These are phyloP conservation scores for Jatropha podagrica DNA, from an alignment of 441 rosid species.

Conservation along the genomic window DNA sequence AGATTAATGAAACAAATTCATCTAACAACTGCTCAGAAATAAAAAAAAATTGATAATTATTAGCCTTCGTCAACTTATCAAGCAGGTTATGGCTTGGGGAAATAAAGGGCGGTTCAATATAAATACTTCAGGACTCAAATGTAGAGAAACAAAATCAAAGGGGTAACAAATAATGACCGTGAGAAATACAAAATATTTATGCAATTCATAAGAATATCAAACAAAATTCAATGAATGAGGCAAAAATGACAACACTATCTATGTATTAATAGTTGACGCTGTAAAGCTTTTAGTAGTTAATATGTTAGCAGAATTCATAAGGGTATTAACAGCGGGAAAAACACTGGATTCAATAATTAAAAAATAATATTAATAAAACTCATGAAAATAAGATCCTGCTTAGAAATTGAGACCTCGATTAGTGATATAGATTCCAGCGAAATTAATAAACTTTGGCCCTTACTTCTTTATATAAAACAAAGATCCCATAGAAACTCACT, in stretches of 20 bases:
- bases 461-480: neutral
- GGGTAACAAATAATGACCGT: neutral
- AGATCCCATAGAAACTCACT: slow-evolving; percentile 20
- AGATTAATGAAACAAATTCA: too few species aligned
- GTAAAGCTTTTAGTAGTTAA: neutral
- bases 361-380: too few species aligned
- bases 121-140: too few species aligned
- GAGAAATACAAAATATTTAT: neutral
- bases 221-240: neutral
- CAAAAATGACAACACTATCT: neutral
- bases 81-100: too few species aligned
- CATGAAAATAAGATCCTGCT: neutral
- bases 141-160: too few species aligned
- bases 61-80: neutral
- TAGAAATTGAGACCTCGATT: neutral
- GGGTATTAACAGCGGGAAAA: neutral
- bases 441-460: neutral
- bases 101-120: too few species aligned
- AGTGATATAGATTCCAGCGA: slow-evolving; percentile 1
- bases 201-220: neutral
- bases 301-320: neutral
- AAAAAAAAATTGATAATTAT: too few species aligned
- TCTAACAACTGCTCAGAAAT: neutral
- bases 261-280: neutral
- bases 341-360: neutral